Evolutionary conservation across 2,329 filamentous ascomycete genomes (phyloP), one percentile per base, ranked within the genome.

Genomic region (Alternaria triticina): DNA sequence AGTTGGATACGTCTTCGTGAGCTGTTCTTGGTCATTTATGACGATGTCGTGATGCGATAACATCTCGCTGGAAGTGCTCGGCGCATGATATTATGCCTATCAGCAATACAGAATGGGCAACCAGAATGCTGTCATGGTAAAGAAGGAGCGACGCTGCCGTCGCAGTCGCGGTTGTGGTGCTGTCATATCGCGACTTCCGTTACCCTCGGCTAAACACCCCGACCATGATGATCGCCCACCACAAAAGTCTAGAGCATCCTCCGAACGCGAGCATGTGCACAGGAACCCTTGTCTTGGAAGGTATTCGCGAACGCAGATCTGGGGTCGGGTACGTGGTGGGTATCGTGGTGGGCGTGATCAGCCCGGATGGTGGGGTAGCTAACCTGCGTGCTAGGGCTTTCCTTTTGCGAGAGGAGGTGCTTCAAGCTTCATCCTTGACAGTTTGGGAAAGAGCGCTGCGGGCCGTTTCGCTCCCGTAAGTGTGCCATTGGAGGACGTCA

Each of bases 381-480:
- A 36, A 33, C 33, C 33, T 36, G 15, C 33, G 33, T 36, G 15
- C 33, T 17, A 27, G 17, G 8, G 25, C 20, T 9, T 27, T 40
- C 49, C 15, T 28, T 58, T 61, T 59, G 36, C 23, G 30, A 10
- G 10, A 50, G 17, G 20, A 30, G 47, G n/a, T 33, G 33, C 43
- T 54, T 62, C 54, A 61, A 61, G 59, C 59, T 57, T 54, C 50
- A 66, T 64, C 64, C 64, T 57, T 64, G 64, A 51, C 36, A 5
- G 0, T 40, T 10, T 17, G 15, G 15, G 9, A 33, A 23, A 43
- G 17, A 30, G 64, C 58, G 61, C 54, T 54, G 44, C 64, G 64
- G 61, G 55, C 61, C 64, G 64, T 54, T 49, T 59, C 57, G 61
- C 25, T 50, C 60, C 60, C 59, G 59, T 47, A 46, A 22, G 28